Evolutionary conservation across 202 grass and related monocot species (phyloP).

Genomic region (Carex arenaria): DNA sequence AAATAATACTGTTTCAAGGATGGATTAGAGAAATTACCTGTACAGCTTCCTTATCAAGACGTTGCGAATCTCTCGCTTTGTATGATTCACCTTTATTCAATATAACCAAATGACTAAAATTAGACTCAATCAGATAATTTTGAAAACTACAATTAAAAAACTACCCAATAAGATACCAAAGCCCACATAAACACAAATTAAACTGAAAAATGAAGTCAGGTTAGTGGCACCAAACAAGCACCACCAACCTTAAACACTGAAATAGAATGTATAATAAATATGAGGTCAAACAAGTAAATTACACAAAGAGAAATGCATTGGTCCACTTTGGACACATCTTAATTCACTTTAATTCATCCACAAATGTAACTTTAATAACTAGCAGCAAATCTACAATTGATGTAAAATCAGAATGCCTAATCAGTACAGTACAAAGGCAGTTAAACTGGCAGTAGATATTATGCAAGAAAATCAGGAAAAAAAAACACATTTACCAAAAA

Average conservation of each 20-base stretch:
- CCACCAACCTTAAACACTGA: not conserved
- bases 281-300: not conserved
- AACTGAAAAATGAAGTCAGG: not conserved
- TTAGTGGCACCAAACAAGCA: not conserved
- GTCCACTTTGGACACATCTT: not conserved
- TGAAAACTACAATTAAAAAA: not conserved
- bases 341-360: not conserved
- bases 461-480: not conserved
- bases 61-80: conserved; percentile 85
- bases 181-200: conserved; percentile 4
- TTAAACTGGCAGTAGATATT: not conserved
- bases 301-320: not conserved
- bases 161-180: not conserved
- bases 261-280: not conserved
- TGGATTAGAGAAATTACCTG: conserved; percentile 35
- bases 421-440: not conserved
- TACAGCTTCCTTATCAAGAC: conserved; percentile 85
- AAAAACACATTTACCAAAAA: conserved; percentile 75
- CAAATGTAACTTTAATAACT: not conserved
- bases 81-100: conserved; percentile 71
- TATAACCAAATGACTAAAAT: not conserved
- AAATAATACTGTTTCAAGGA: not conserved
- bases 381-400: not conserved
- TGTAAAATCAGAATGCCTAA: not conserved
- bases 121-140: not conserved